Conservation (phyloP, 78 protist species). For the Diacronema lutheri region DNA sequence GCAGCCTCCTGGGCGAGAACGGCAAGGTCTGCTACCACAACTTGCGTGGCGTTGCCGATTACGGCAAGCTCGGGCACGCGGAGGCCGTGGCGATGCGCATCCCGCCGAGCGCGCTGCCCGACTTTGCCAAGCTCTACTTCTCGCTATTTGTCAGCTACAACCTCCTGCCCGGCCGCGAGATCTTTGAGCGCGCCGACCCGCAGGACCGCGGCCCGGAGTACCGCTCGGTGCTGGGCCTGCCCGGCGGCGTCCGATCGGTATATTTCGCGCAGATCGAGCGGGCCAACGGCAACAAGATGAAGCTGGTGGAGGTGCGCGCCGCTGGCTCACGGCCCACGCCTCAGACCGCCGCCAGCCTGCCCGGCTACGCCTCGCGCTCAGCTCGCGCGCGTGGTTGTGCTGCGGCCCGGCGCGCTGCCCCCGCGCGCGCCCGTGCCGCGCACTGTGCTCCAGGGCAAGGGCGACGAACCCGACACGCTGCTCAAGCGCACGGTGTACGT, state of each 20-base stretch:
- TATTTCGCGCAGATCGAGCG: neutral
- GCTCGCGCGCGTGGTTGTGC: too few relatives aligned
- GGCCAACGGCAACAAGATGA: neutral
- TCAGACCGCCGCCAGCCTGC: too few relatives aligned
- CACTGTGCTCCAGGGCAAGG: neutral
- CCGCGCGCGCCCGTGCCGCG: neutral
- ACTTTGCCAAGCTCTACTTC: neutral
- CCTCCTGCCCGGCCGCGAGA: too few relatives aligned
- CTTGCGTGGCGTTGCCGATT: neutral
- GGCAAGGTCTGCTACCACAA: neutral
- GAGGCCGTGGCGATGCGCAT: neutral
- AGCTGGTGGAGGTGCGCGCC: too few relatives aligned
- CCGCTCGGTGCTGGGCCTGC: constrained; percentile 7
- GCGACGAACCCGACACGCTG: constrained; percentile 6
- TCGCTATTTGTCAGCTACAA: neutral
- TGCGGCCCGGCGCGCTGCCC: neutral
- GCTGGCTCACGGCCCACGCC: too few relatives aligned
- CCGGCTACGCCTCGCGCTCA: too few relatives aligned
- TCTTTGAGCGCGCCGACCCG: constrained; percentile 1
- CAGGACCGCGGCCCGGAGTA: constrained; percentile 11
- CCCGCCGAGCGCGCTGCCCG: neutral
- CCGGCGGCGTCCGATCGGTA: neutral
- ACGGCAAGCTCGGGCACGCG: constrained; percentile 13
- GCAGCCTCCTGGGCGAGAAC: neutral
- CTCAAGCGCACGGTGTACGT: neutral